Conservation (phyloP, 108 stramenopile genomes). For the Nannochloropsis gaditana region DNA sequence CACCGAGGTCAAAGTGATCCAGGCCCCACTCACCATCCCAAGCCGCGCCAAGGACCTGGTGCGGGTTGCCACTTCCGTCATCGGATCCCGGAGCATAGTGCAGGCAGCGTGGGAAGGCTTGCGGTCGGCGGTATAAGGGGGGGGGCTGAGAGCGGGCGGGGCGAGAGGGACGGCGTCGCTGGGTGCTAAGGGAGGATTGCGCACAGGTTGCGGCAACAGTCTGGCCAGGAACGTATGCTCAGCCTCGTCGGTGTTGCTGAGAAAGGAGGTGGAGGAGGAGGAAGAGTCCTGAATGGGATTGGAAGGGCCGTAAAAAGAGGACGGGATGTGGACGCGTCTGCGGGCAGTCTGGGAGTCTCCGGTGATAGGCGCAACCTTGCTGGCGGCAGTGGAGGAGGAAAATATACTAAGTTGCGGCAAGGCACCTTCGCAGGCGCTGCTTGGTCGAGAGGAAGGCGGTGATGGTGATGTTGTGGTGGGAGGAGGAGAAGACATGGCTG, state of each 20-base stretch:
- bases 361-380: too few relatives aligned
- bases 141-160: neutral
- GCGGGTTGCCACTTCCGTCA: neutral
- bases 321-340: too few relatives aligned
- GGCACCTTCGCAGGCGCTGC: neutral
- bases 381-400: neutral
- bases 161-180: neutral
- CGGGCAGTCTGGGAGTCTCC: too few relatives aligned
- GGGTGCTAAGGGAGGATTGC: neutral
- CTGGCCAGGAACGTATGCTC: neutral
- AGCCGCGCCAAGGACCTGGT: neutral
- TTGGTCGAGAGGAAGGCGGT: neutral
- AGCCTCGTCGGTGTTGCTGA: too few relatives aligned
- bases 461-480: neutral
- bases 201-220: neutral
- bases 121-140: neutral
- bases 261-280: too few relatives aligned
- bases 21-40: constrained; percentile 17
- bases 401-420: constrained; percentile 6
- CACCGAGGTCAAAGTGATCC: neutral
- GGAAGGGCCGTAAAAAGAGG: too few relatives aligned
- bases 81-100: neutral
- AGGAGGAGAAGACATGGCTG: neutral
- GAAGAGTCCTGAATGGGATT: too few relatives aligned
- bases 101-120: neutral